Base-by-base conservation (phyloP, 139 green algal species). In the Zygnema cylindricum region DNA sequence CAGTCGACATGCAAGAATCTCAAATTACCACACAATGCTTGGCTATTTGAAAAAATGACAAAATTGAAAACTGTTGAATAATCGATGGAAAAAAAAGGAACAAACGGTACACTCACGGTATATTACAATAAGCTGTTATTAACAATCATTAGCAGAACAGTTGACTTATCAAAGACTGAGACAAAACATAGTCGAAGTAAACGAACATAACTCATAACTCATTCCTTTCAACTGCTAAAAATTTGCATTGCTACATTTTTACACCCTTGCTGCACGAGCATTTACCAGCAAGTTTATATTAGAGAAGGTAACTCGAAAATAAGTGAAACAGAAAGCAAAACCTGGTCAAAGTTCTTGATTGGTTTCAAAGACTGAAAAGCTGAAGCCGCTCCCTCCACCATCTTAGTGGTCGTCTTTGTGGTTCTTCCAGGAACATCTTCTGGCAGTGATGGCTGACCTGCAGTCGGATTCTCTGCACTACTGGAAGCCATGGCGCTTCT, bases 291-390 rank as follows among this genome's bases (percentile, higher is more conserved):
- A 69, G 43, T 33, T 21, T 21, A 33, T 22, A 21, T 22, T 21
- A 21, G 43, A 81, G 21, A 54, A 69, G 16, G 73, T 81, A 21
- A 69, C 21, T 35, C 43, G 22, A 35, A 81, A 35, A 81, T 81
- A 40, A 16, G 35, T 23, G 30, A 81, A 23, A 22, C 21, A 81
- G 22, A 40, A 81, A 40, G 23, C 16, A 35, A 73, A 55, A 79
- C 71, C 71, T 79, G 71, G 36, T 41, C 36, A 79, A 79, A 79
- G 21, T 79, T 79, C 54, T 86, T 86, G 81, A 86, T 86, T 41
- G 81, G 81, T 43, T 77, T 78, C 36, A 86, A 16, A 69, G 54
- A 78, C 81, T 86, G 81, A 41, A 86, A 30, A 1, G 38, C 35
- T 16, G 23, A 43, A 2, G 81, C 42, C 33, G 54, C 81, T 43